phyloP scores from a whole-genome alignment of 2,329 filamentous ascomycete genomes.

The Gremmenia infestans region DNA sequence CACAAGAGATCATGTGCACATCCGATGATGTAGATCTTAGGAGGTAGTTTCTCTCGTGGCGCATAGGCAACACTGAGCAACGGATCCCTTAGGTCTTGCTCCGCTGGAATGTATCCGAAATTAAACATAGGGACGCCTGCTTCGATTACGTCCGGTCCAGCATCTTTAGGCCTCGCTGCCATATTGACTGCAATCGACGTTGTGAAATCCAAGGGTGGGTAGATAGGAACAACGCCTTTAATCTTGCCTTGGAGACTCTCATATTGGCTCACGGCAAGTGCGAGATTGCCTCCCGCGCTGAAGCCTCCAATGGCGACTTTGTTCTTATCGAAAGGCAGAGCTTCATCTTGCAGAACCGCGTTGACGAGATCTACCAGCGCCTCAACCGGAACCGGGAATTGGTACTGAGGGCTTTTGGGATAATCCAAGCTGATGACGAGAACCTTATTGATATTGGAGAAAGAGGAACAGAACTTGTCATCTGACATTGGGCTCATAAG shows the following conservation, averaged over 20 bases:
- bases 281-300: slow-evolving; percentile 47
- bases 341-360: slow-evolving; percentile 38
- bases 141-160: slow-evolving; percentile 12
- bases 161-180: slow-evolving; percentile 11
- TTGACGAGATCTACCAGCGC: slow-evolving; percentile 42
- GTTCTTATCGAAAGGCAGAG: slow-evolving; percentile 40
- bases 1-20: slow-evolving; percentile 27
- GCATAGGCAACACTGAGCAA: slow-evolving; percentile 21
- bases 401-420: slow-evolving; percentile 40
- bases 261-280: slow-evolving; percentile 39
- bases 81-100: slow-evolving; percentile 22
- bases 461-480: slow-evolving; percentile 43
- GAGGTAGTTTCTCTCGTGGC: slow-evolving; percentile 17
- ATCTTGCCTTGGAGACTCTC: slow-evolving; percentile 29
- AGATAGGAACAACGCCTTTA: slow-evolving; percentile 39
- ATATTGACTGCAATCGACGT: slow-evolving; percentile 14
- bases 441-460: slow-evolving; percentile 37
- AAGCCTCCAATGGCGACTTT: slow-evolving; percentile 44
- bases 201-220: slow-evolving; percentile 40
- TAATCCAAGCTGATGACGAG: slow-evolving; percentile 47
- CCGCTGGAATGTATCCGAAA: slow-evolving; percentile 18
- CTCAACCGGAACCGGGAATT: slow-evolving; percentile 41
- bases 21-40: slow-evolving; percentile 21
- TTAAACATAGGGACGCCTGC: slow-evolving; percentile 12
- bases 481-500: slow-evolving; percentile 39